Evolutionary conservation across 2,329 filamentous ascomycete species (phyloP).

Genomic region (Penicillium sp.): DNA sequence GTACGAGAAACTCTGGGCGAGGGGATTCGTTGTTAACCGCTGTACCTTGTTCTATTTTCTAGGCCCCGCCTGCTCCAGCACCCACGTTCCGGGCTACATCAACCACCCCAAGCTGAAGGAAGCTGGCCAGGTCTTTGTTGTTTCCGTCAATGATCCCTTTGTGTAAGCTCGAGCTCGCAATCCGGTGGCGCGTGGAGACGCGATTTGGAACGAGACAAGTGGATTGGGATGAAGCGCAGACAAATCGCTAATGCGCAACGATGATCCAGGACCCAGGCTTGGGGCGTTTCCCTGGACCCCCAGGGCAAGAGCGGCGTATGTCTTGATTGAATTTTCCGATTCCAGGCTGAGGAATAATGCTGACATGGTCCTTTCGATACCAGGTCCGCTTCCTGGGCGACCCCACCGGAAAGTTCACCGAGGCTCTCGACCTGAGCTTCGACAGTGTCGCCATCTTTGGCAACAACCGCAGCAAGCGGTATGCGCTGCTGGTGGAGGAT

Average conservation of each 20-base stretch:
- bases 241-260: constrained; percentile 9
- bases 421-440: constrained; percentile 79
- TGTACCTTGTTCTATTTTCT: background rate
- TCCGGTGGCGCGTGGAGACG: background rate
- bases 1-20: background rate
- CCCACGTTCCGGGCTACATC: constrained; percentile 85
- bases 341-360: background rate
- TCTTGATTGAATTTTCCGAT: constrained; percentile 21
- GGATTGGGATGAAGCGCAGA: background rate
- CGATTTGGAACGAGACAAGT: background rate
- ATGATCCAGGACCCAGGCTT: constrained; percentile 76
- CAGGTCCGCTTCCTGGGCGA: constrained; percentile 90
- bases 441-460: constrained; percentile 80
- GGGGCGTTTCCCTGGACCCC: constrained; percentile 77
- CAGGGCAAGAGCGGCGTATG: constrained; percentile 72
- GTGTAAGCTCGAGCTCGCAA: constrained; percentile 62
- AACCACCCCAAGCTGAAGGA: constrained; percentile 74
- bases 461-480: constrained; percentile 80
- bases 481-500: constrained; percentile 78
- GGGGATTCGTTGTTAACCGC: constrained; percentile 12
- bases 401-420: constrained; percentile 75
- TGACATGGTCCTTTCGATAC: background rate
- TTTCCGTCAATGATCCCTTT: constrained; percentile 92
- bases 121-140: constrained; percentile 82
- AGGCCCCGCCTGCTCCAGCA: constrained; percentile 65